A percentile compares a stretch with the other conserved stretches of the same genome.
Evolutionary conservation across 176 grass and related monocot genomes (phyloP).

Genomic region (Musa schizocarpa): DNA sequence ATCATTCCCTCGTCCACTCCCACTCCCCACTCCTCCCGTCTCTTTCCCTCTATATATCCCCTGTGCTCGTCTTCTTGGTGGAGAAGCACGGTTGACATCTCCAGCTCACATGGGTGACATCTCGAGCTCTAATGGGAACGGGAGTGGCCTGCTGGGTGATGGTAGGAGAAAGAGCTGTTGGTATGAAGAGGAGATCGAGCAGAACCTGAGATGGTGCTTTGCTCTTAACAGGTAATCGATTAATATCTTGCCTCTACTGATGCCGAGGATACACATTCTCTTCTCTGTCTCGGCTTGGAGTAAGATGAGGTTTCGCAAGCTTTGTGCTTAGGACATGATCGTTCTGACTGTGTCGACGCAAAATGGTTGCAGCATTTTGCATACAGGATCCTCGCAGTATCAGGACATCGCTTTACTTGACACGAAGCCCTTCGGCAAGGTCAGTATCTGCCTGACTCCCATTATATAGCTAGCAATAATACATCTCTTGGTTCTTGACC

Average conservation of each 20-base stretch:
- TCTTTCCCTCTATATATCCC: neutral
- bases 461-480: too few species aligned
- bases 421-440: constrained; percentile 26
- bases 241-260: too few species aligned
- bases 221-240: constrained; percentile 19
- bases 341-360: too few species aligned
- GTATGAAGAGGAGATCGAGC: constrained; percentile 24
- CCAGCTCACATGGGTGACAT: constrained; percentile 13
- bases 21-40: neutral
- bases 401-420: constrained; percentile 25
- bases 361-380: constrained; percentile 2
- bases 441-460: neutral
- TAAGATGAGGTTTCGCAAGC: too few species aligned
- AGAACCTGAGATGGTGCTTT: constrained; percentile 28
- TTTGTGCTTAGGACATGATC: too few species aligned
- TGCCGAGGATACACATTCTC: too few species aligned
- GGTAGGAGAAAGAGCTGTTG: constrained; percentile 16
- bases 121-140: constrained; percentile 3
- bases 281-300: neutral
- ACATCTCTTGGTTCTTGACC: neutral
- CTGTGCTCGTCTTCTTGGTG: neutral
- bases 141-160: neutral
- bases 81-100: neutral
- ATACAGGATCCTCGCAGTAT: constrained; percentile 15
- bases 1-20: neutral